These are phyloP conservation scores for Eucalyptus polybractea DNA, from an alignment of 345 rosid species.

Conservation along the genomic window DNA sequence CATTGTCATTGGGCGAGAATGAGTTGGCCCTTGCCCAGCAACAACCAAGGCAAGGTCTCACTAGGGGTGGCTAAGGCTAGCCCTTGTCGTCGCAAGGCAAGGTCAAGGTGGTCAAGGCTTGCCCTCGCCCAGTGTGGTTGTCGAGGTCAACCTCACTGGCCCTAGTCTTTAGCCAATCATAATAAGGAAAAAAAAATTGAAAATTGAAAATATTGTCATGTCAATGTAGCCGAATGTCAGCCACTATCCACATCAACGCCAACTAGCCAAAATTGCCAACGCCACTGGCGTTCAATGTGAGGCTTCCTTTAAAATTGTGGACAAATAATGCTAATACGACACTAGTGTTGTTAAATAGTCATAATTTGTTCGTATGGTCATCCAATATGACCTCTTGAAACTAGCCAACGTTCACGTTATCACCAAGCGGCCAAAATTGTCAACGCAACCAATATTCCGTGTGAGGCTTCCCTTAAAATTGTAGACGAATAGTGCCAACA, in stretches of 20 bases:
- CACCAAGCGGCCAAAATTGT: no score
- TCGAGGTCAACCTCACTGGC: background rate
- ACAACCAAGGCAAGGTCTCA: background rate
- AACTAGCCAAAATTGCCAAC: no score
- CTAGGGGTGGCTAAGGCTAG: background rate
- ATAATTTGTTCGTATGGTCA: no score
- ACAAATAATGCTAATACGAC: background rate
- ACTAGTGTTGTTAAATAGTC: background rate
- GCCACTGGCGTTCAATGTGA: background rate
- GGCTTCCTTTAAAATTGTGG: background rate
- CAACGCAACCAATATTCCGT: no score
- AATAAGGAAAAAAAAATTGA: no score
- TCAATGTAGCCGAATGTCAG: no score
- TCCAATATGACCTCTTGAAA: no score
- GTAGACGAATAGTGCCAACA: background rate
- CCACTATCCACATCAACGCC: no score
- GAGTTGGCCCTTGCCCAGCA: background rate
- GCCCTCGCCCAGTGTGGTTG: accelerated
- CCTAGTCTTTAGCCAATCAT: background rate
- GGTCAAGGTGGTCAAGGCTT: no score
- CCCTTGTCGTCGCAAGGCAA: background rate
- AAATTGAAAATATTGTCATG: no score
- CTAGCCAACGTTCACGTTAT: no score
- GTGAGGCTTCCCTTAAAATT: background rate
- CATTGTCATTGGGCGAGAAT: background rate